Conservation (phyloP, 1,284 basidiomycete genomes). For the Coniophora puteana region DNA sequence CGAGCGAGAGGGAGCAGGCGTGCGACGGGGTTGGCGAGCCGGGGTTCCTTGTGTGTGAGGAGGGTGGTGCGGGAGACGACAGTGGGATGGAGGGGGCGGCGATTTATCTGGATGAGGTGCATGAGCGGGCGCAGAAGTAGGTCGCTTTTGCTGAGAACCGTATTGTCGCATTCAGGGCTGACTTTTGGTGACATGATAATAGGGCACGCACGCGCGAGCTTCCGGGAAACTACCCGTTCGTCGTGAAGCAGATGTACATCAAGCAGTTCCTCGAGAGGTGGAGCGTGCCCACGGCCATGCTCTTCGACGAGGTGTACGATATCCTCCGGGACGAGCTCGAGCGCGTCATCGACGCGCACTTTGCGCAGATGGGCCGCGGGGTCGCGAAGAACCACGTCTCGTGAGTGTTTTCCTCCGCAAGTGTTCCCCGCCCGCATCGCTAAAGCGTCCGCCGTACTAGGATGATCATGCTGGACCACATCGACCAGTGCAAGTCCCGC, state of each 20-base stretch:
- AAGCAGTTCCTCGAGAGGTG: constrained; percentile 42
- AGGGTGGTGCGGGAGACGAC: constrained; percentile 7
- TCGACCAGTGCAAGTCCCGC: constrained; percentile 37
- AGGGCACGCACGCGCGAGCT: constrained; percentile 69
- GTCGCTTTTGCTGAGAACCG: constrained; percentile 13
- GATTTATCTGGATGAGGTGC: constrained; percentile 58
- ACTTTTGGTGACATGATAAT: not conserved
- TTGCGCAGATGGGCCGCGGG: constrained; percentile 50
- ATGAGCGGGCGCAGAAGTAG: constrained; percentile 44
- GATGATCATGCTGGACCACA: constrained; percentile 42
- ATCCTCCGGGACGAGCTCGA: constrained; percentile 39
- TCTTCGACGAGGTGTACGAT: constrained; percentile 44
- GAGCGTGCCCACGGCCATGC: constrained; percentile 39
- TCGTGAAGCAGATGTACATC: constrained; percentile 53
- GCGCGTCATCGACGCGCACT: constrained; percentile 41
- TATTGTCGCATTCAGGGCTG: not conserved
- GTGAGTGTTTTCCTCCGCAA: constrained; percentile 35
- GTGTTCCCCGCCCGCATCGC: not conserved
- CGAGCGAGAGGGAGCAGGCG: constrained; percentile 21
- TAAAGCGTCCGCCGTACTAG: constrained; percentile 24
- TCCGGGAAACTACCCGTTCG: constrained; percentile 61
- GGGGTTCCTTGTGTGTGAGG: constrained; percentile 12
- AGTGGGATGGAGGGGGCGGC: constrained; percentile 6
- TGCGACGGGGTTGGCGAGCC: constrained; percentile 18
- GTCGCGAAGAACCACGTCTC: constrained; percentile 46